Evolutionary conservation across 2,329 filamentous ascomycete genomes (phyloP), one percentile per base, ranked within the genome.

Genomic region (Endothia cerciana): DNA sequence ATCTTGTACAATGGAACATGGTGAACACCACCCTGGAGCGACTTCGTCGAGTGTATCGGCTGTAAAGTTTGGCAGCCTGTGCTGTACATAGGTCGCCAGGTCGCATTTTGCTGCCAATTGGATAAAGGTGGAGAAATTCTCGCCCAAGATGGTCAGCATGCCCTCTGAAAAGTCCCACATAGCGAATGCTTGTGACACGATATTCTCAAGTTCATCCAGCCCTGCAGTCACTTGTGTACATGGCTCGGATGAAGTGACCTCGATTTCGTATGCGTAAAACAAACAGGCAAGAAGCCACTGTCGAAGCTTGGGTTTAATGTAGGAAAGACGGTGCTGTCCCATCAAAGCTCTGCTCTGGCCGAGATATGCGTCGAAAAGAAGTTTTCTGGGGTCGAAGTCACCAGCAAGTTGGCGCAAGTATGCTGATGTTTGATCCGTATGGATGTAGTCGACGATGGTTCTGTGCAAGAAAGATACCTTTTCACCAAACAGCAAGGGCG

Each of bases 391-490:
- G 43, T 64, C 56, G 25, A 64, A 64, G 5, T 30, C 25, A 28
- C 47, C 47, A 13, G 47, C 47, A 28, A 58, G 41, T 17, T 3
- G n/a, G 5, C 19, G 33, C 41, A 63, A 17, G 47, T 51, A 51
- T 30, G 47, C 28, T 17, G 15, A 47, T 13, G 33, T 51, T 2
- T 63, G 53, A 79, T 51, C 62, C 25, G 47, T 67, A 22, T 60
- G 49, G 22, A 68, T 61, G 15, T 62, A 68, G 40, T 68, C 66
- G 10, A 61, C 66, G 15, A 68, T 63, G 5, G 63, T 68, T 43
- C 66, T 30, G 36, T 68, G 63, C 3, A 68, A n/a, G 8, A 68
- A 65, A 7, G 41, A 19, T 6, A 65, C 66, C 41, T 38, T 63
- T 41, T 63, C 62, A n/a, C n/a, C 55, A 28, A 63, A 63, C 4